These are phyloP conservation scores for Sclerotiophoma versabilis DNA, from an alignment of 2,329 filamentous ascomycete species.

Conservation along the genomic window DNA sequence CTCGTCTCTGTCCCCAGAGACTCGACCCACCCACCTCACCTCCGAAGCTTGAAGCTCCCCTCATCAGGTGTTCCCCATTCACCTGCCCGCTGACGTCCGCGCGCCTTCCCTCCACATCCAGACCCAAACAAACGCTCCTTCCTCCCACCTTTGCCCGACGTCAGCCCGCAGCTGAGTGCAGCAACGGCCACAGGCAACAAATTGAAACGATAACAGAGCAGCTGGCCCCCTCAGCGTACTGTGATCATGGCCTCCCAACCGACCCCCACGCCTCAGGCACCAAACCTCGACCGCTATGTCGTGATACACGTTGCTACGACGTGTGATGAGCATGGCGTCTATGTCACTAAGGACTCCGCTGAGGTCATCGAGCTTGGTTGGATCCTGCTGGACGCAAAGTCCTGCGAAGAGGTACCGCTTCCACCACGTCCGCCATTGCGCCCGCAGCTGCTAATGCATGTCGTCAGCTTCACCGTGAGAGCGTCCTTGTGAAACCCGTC, in stretches of 20 bases:
- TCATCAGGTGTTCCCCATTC: conserved; percentile 24
- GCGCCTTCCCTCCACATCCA: conserved; percentile 20
- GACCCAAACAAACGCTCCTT: conserved; percentile 19
- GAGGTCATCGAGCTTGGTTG: conserved; percentile 99
- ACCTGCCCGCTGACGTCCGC: conserved; percentile 38
- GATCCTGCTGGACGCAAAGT: conserved; percentile 93
- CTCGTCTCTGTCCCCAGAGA: conserved; percentile 28
- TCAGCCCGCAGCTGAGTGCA: conserved; percentile 17
- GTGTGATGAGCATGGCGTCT: conserved; percentile 98
- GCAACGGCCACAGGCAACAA: conserved; percentile 9
- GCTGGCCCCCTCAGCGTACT: conserved; percentile 15
- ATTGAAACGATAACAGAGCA: background rate
- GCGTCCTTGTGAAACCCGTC: conserved; percentile 95
- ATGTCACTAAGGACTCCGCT: conserved; percentile 98
- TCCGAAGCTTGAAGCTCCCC: conserved; percentile 28
- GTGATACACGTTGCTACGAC: conserved; percentile 99
- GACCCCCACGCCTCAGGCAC: conserved; percentile 41
- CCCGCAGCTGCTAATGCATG: conserved; percentile 38
- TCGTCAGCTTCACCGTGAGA: conserved; percentile 86
- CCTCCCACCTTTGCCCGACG: conserved; percentile 17
- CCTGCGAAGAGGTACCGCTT: conserved; percentile 79
- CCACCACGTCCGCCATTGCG: conserved; percentile 16
- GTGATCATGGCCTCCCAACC: conserved; percentile 38
- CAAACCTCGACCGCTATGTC: conserved; percentile 86
- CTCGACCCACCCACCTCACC: conserved; percentile 26